phyloP scores from a whole-genome alignment of 2,329 filamentous ascomycete species.

The Colletotrichum orbiculare region DNA sequence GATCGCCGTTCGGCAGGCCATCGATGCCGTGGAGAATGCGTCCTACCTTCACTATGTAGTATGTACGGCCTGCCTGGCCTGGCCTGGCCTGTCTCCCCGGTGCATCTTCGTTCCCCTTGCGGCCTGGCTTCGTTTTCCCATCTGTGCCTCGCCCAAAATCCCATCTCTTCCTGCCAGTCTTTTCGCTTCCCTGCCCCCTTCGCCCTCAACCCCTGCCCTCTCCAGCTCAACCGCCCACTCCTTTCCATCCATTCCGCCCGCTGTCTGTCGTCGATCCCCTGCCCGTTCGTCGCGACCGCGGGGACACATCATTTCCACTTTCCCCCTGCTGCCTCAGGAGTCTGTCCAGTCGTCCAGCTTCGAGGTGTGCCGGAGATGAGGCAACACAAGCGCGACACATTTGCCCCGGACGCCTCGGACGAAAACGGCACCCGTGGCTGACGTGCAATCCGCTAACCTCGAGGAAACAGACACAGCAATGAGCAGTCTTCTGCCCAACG shows the following conservation, averaged over 20 bases:
- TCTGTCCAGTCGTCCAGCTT: too few relatives aligned
- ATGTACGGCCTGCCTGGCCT: too few relatives aligned
- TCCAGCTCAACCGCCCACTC: too few relatives aligned
- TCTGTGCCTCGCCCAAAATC: slow-evolving; percentile 8
- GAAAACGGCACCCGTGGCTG: slow-evolving; percentile 23
- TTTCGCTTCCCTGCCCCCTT: background rate
- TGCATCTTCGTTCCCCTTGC: slow-evolving; percentile 1
- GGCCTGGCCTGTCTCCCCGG: background rate
- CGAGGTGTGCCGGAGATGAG: slow-evolving; percentile 1
- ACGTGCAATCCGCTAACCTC: background rate
- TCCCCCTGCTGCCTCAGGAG: background rate
- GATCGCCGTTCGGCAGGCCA: too few relatives aligned
- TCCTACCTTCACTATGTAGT: too few relatives aligned
- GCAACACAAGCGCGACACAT: background rate
- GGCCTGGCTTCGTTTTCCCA: slow-evolving; percentile 7
- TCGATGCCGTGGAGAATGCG: too few relatives aligned
- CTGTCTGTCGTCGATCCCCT: background rate
- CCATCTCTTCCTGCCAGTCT: slow-evolving; percentile 2
- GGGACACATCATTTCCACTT: too few relatives aligned
- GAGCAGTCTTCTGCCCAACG: too few relatives aligned
- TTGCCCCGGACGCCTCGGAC: slow-evolving; percentile 26
- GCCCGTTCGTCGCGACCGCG: too few relatives aligned
- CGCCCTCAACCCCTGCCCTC: slow-evolving; percentile 13
- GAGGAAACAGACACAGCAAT: background rate
- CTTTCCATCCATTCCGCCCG: slow-evolving; percentile 1